Conservation (phyloP, 139 green algal genomes). For the Zygnema circumcarinatum region DNA sequence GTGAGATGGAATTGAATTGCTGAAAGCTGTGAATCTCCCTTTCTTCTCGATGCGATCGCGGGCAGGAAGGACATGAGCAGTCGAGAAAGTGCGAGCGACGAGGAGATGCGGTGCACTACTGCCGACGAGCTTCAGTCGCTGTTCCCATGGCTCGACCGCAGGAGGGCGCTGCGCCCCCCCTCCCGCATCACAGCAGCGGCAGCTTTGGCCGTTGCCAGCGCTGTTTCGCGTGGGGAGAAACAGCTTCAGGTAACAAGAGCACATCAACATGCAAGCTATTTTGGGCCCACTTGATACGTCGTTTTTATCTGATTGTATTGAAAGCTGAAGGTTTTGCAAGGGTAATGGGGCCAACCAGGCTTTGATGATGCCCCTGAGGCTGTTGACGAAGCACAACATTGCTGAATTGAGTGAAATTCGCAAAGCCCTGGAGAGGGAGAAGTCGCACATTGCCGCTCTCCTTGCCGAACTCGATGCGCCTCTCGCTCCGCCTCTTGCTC, state of each 20-base stretch:
- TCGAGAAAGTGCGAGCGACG: no score
- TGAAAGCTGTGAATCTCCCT: not conserved
- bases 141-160: not conserved
- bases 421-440: conserved; percentile 16
- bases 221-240: not conserved
- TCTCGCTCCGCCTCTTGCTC: not conserved
- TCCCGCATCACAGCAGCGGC: not conserved
- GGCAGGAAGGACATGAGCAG: no score
- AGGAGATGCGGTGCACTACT: no score
- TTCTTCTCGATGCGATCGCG: not conserved
- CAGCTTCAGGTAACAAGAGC: not conserved
- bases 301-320: no score
- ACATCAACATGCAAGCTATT: no score
- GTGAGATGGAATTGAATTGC: not conserved
- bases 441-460: conserved; percentile 17
- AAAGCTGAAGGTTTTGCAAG: no score
- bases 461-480: not conserved
- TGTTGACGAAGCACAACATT: conserved; percentile 8
- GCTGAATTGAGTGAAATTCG: conserved; percentile 10
- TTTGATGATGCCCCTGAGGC: not conserved
- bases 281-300: no score
- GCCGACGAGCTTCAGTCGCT: not conserved
- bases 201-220: not conserved
- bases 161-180: not conserved
- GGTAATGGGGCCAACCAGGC: no score